Percentiles rank a stretch among this genome's conserved stretches.
Evolutionary conservation across 2,329 filamentous ascomycete genomes (phyloP).

Genomic region (Alternaria infectoria): DNA sequence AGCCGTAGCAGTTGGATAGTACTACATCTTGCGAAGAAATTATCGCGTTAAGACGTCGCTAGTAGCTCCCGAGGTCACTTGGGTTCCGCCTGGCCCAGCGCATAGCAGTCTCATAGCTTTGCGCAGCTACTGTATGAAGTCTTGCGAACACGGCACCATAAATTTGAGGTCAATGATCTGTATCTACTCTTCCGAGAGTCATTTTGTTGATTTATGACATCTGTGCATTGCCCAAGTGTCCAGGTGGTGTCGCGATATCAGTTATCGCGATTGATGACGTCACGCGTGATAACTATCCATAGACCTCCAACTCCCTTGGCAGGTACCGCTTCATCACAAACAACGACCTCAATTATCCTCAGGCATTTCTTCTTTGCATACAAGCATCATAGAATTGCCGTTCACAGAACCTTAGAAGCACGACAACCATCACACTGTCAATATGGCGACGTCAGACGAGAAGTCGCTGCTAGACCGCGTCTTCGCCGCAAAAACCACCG

Average conservation of each 20-base stretch:
- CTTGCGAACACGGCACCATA: too few species aligned
- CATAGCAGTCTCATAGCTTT: too few species aligned
- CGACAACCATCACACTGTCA: background rate
- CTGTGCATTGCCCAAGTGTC: too few species aligned
- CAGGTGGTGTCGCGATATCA: background rate
- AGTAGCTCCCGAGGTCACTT: too few species aligned
- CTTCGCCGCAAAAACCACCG: constrained; percentile 43
- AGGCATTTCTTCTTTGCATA: background rate
- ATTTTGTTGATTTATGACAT: too few species aligned
- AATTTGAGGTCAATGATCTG: too few species aligned
- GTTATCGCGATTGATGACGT: background rate
- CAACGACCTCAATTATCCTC: background rate
- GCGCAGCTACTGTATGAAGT: too few species aligned
- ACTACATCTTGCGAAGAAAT: too few species aligned
- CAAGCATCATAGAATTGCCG: background rate
- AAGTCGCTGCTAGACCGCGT: constrained; percentile 44
- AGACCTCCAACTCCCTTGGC: background rate
- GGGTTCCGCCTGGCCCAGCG: too few species aligned
- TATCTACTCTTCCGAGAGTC: too few species aligned
- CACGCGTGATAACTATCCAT: background rate
- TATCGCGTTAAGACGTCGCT: too few species aligned
- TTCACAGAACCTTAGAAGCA: background rate
- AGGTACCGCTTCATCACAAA: background rate
- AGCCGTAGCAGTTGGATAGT: background rate
- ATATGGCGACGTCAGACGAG: constrained; percentile 7